These are phyloP conservation scores for Metschnikowia sp. DNA, from an alignment of 805 yeast species.

Conservation along the genomic window DNA sequence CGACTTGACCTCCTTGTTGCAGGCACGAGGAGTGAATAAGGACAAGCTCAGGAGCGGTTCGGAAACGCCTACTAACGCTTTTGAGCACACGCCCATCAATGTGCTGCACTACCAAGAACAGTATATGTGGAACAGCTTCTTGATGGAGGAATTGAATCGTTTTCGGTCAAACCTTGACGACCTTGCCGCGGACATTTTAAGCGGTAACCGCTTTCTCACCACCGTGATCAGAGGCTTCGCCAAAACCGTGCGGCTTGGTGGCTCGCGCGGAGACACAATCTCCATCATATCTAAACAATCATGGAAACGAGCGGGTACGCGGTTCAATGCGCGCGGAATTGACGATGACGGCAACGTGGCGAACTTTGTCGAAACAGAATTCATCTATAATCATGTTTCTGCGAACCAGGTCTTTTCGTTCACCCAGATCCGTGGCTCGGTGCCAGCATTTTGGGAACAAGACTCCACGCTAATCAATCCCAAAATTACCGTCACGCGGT, in stretches of 20 bases:
- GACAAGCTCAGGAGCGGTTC: slow-evolving; percentile 14
- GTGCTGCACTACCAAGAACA: slow-evolving; percentile 62
- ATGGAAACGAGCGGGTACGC: slow-evolving; percentile 54
- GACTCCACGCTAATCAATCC: slow-evolving; percentile 89
- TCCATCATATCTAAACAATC: slow-evolving; percentile 90
- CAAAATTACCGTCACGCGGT: slow-evolving; percentile 83
- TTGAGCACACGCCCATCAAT: slow-evolving; percentile 8
- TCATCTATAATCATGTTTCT: slow-evolving; percentile 54
- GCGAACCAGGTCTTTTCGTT: slow-evolving; percentile 61
- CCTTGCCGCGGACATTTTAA: slow-evolving; percentile 57
- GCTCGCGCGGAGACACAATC: slow-evolving; percentile 41
- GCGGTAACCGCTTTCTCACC: slow-evolving; percentile 77
- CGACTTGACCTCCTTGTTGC: slow-evolving; percentile 85
- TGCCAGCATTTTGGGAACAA: slow-evolving; percentile 98
- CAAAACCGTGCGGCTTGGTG: slow-evolving; percentile 54
- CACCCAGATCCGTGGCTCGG: slow-evolving; percentile 90
- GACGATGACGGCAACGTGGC: slow-evolving; percentile 22
- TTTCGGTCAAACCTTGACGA: slow-evolving; percentile 70
- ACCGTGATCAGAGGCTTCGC: slow-evolving; percentile 96
- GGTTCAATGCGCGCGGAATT: slow-evolving; percentile 22
- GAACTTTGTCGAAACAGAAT: slow-evolving; percentile 55
- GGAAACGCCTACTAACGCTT: not conserved
- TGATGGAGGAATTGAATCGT: slow-evolving; percentile 77
- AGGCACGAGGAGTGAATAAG: slow-evolving; percentile 59
- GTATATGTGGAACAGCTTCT: slow-evolving; percentile 95